Evolutionary conservation across 1,284 basidiomycete genomes (phyloP).

Genomic region (Ustilago cynodontis): DNA sequence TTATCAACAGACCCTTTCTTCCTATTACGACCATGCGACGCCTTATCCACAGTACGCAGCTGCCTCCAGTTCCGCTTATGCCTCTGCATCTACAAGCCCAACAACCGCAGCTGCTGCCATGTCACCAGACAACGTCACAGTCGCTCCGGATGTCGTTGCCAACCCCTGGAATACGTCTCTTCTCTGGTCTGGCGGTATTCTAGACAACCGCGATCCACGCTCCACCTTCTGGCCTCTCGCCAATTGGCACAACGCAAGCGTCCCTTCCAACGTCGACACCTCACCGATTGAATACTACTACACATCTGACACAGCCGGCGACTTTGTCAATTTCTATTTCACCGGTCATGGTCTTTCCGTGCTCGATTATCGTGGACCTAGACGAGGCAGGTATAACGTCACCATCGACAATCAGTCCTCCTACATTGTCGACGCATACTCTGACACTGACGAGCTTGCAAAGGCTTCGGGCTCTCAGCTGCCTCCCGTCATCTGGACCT

Average conservation of each 20-base stretch:
- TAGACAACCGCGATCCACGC: constrained; percentile 39
- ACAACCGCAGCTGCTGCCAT: not conserved
- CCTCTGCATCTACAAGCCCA: not conserved
- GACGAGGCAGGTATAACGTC: constrained; percentile 38
- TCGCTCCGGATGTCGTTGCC: constrained; percentile 40
- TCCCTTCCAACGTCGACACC: constrained; percentile 34
- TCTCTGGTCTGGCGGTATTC: constrained; percentile 39
- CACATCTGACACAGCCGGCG: constrained; percentile 20
- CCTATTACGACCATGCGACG: not conserved
- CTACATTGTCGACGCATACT: constrained; percentile 40
- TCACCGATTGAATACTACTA: constrained; percentile 43
- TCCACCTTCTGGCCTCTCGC: constrained; percentile 34
- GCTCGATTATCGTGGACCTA: constrained; percentile 38
- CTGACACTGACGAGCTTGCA: constrained; percentile 24
- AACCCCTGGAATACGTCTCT: constrained; percentile 48
- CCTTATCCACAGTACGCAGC: not conserved
- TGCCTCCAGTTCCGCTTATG: not conserved
- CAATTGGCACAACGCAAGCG: constrained; percentile 24
- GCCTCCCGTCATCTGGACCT: constrained; percentile 42
- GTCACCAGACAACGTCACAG: not conserved
- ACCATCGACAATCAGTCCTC: constrained; percentile 39
- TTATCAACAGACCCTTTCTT: not conserved
- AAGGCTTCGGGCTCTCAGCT: constrained; percentile 17
- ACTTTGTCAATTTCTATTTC: constrained; percentile 39
- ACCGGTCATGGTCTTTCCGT: constrained; percentile 37